Evolutionary conservation across 768 basidiomycete species (phyloP), one percentile per base, ranked within the genome.

Genomic region (Auricularia sp.): DNA sequence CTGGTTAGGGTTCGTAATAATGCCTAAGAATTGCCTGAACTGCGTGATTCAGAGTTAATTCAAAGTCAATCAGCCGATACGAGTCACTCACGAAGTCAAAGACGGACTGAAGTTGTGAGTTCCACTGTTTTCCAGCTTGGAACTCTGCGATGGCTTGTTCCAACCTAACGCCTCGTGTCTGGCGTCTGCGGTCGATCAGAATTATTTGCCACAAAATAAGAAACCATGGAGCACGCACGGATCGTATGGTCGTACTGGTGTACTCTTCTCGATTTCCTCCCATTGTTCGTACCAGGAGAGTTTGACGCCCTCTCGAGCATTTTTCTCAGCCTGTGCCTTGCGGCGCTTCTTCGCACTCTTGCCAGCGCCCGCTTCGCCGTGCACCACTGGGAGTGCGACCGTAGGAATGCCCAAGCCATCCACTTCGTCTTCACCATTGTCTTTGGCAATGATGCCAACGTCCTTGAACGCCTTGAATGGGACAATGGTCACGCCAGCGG

Each of bases 331-430:
- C 21, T 51, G 47, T 18, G 47, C 47, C 11, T 18, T 8, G 6
- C 47, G 47, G 47, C 47, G 47, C 47, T 51, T 51, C 47, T 51
- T 51, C 18, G 47, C 47, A 1, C 10, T 6, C 47, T 51, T 51
- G 2, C 47, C 47, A 2, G 10, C 21, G 18, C 18, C 47, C 11
- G 6, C 21, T 5, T 51, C 47, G 47, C 47, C 47, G 68, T 91
- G 90, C 61, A 79, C 81, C 39, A 76, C 74, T 35, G 73, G 72
- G 64, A 89, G 74, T 43, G 76, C 70, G 29, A 91, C 75, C 12
- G 91, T 91, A 0, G 85, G 84, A 62, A 90, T 82, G 10, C 87
- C 88, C 1, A 82, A 71, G 0, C 80, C 83, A 70, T 93, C 90
- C 61, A 83, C 74, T 73, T 92, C 89, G n/a, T 80, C 83, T 10